A percentile compares a stretch with the other conserved stretches of the same genome.
Evolutionary conservation across 148 eudicot species (phyloP).

Genomic region (Chenopodium quinoa): DNA sequence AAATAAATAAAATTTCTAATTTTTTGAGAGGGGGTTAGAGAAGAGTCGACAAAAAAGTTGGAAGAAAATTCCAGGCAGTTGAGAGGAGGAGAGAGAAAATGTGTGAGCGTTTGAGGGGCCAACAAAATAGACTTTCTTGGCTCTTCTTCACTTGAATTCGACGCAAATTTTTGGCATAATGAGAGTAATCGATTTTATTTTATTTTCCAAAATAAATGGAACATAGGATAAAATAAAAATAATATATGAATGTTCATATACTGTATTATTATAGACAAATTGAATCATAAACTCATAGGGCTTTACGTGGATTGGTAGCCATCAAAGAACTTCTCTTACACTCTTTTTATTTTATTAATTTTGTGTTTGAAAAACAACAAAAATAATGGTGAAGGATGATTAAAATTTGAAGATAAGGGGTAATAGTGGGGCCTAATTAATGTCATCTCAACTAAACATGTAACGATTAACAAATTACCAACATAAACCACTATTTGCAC

Average conservation of each 20-base stretch:
- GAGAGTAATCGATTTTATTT: no score
- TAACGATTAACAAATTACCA: no score
- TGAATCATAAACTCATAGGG: background rate
- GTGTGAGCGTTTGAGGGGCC: constrained; percentile 12
- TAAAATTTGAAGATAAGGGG: no score
- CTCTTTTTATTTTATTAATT: no score
- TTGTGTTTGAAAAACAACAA: background rate
- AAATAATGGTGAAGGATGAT: no score
- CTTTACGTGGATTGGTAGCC: background rate
- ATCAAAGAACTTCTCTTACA: background rate
- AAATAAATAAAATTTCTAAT: background rate
- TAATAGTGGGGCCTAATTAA: no score
- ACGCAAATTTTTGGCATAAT: constrained; percentile 8
- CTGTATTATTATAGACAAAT: no score
- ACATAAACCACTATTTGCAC: no score
- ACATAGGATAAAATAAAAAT: no score
- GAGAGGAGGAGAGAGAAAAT: constrained; percentile 2
- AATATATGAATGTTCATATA: background rate
- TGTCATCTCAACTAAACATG: no score
- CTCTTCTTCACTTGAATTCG: constrained; percentile 25
- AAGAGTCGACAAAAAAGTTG: constrained; percentile 13
- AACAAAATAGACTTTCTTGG: constrained; percentile 24
- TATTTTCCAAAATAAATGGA: no score
- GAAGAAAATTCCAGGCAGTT: constrained; percentile 25
- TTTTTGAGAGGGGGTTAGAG: background rate